Conservation (phyloP, 768 basidiomycete species). For the Mycena rebaudengoi region DNA sequence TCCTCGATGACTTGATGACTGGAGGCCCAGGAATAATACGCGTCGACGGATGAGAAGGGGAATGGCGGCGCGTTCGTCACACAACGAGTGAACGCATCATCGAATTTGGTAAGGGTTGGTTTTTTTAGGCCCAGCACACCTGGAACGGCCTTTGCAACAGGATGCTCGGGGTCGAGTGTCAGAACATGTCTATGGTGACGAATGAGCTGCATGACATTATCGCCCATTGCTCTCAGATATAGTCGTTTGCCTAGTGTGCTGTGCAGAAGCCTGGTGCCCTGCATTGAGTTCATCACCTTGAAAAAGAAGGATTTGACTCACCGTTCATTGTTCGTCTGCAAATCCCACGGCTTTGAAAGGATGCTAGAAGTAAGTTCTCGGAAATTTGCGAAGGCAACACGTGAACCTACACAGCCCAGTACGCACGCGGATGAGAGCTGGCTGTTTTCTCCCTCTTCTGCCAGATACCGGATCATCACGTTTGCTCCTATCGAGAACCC, state of each 20-base stretch:
- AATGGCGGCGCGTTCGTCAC: constrained; percentile 66
- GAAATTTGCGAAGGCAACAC: not conserved
- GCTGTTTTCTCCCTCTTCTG: constrained; percentile 77
- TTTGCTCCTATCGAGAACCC: constrained; percentile 96
- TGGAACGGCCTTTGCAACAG: constrained; percentile 57
- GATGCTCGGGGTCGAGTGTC: constrained; percentile 54
- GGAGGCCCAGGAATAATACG: constrained; percentile 61
- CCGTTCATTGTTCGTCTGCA: constrained; percentile 36
- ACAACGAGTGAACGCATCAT: constrained; percentile 68
- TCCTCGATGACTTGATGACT: constrained; percentile 66
- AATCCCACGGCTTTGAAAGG: constrained; percentile 58
- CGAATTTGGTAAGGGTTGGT: constrained; percentile 67
- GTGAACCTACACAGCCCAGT: constrained; percentile 74
- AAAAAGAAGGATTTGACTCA: constrained; percentile 16
- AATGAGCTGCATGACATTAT: constrained; percentile 70
- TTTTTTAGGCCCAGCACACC: constrained; percentile 55
- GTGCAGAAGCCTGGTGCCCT: constrained; percentile 55
- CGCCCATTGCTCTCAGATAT: constrained; percentile 85
- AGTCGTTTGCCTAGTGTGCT: constrained; percentile 63
- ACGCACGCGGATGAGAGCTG: constrained; percentile 72
- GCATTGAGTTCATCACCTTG: not conserved
- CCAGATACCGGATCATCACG: constrained; percentile 88
- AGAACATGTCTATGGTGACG: constrained; percentile 60
- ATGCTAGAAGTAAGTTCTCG: constrained; percentile 29
- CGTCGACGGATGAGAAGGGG: constrained; percentile 53